phyloP scores from a whole-genome alignment of 202 grass and related monocot genomes.

The Eragrostis tef region DNA sequence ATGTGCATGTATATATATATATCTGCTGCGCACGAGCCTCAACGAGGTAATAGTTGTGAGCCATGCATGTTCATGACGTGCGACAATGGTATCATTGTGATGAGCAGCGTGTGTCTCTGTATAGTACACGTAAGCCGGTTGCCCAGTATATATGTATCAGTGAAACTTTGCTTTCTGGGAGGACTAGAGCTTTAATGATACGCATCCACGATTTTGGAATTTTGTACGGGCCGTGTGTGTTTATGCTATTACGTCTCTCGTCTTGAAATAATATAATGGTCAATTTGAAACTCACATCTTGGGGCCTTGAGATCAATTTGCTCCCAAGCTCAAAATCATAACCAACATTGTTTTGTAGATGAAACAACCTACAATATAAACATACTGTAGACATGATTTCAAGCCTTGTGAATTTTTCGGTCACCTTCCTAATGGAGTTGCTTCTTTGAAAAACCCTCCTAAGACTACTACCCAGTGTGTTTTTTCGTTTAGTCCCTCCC shows the following conservation, averaged over 20 bases:
- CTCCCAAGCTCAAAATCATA: neutral
- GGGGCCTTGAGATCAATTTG: neutral
- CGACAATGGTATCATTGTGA: neutral
- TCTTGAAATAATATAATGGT: no score
- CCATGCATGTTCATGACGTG: neutral
- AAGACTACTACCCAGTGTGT: neutral
- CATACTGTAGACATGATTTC: neutral
- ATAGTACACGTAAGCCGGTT: neutral
- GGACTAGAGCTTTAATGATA: constrained; percentile 32
- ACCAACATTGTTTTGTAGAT: neutral
- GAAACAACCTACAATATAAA: neutral
- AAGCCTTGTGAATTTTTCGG: neutral
- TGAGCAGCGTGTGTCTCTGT: neutral
- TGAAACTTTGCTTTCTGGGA: constrained; percentile 27
- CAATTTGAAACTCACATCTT: neutral
- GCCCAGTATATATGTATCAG: neutral
- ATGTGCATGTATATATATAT: neutral
- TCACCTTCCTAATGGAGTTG: neutral
- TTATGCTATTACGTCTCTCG: neutral
- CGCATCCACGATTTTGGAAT: constrained; percentile 15
- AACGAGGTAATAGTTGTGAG: neutral
- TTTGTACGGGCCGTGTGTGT: neutral
- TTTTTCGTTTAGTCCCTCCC: neutral
- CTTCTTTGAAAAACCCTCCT: neutral
- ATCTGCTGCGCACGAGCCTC: neutral